Evolutionary conservation across 768 basidiomycete species (phyloP), one percentile per base, ranked within the genome.

Genomic region (Mycena maculata): DNA sequence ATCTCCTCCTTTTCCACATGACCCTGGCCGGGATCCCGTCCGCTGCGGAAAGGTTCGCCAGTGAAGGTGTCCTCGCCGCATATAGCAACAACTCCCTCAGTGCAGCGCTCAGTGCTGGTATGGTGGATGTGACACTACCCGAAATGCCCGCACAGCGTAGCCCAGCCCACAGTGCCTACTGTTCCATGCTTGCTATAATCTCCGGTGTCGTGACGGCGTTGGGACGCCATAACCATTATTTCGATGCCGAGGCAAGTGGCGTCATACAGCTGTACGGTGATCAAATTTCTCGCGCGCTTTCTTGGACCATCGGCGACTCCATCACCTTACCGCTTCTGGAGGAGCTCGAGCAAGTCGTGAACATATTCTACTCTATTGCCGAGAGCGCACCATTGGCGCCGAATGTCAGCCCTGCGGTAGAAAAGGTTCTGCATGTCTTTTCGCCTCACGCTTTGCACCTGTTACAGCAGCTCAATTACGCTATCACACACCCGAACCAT

Each of bases 401-500:
- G 20, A 85, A 82, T 71, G 68, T 81, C 53, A 84, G 86, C 67
- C 80, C 83, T 8, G 85, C 85, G 3, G 84, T 90, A 20, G 85
- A 85, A 57, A 89, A 87, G 70, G 87, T 94, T 8, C 83, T 95
- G 45, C 83, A 84, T 1, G 87, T 87, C 20, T 95, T 94, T 76
- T 87, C 89, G 3, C 82, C 82, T 0, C 88, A 88, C 66, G 89
- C 91, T 0, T 78, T 96, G 22, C 82, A 88, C 33, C 86, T 97
- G 27, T 83, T 98, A 1, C 94, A 95, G 74, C 92, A 95, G 69
- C 79, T 98, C 67, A 96, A 95, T 77, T 95, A 96, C 70, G 92
- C 94, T 0, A 84, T 97, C 50, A 91, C 94, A 0, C 96, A 98
- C 77, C 96, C 96, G 9, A 93, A 96, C 73, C 91, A 95, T 72